Conservation (phyloP, 768 basidiomycete species). For the Pleurotus cornucopiae region DNA sequence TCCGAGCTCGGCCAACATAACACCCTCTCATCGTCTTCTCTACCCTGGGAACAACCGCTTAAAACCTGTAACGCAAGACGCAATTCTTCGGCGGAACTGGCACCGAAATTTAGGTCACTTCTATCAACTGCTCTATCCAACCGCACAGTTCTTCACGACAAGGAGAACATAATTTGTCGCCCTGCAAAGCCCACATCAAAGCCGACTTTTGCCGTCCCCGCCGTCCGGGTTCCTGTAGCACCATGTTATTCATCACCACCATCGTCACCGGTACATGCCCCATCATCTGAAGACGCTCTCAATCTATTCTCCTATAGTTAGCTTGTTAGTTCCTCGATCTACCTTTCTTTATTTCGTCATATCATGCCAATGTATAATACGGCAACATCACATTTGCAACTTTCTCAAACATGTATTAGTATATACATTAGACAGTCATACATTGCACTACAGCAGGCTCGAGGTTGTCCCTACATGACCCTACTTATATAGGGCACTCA, state of each 20-base stretch:
- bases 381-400: too few species aligned
- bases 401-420: too few species aligned
- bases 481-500: too few species aligned
- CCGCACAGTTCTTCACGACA: constrained; percentile 11
- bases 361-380: too few species aligned
- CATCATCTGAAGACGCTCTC: constrained; percentile 44
- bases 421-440: too few species aligned
- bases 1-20: too few species aligned
- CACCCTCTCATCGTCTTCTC: neutral
- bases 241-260: neutral
- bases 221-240: constrained; percentile 2
- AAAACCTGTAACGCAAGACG: constrained; percentile 7
- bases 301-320: constrained; percentile 38
- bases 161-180: neutral
- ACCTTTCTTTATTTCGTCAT: too few species aligned
- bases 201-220: neutral
- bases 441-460: too few species aligned
- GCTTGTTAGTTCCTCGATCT: too few species aligned
- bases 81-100: constrained; percentile 3
- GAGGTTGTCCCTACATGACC: too few species aligned
- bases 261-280: constrained; percentile 8
- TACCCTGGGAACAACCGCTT: neutral
- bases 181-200: neutral
- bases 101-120: constrained; percentile 11
- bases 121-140: constrained; percentile 13